Conservation (phyloP, 2,329 filamentous ascomycete genomes). For the Cladobotryum protrusum region DNA sequence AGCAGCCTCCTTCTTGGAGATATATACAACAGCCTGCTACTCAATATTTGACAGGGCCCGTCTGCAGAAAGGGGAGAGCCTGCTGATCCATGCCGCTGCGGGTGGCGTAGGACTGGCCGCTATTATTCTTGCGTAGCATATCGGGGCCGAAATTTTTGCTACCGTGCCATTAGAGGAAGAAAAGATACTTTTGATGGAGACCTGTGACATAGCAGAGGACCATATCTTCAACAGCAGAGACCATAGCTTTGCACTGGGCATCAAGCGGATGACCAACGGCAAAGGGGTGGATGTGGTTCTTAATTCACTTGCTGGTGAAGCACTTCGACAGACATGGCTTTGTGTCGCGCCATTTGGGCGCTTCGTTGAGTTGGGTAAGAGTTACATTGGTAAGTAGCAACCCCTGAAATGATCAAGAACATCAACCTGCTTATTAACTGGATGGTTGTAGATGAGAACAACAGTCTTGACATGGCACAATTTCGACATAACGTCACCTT, state of each 20-base stretch:
- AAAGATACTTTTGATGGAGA: constrained; percentile 17
- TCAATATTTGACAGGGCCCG: constrained; percentile 14
- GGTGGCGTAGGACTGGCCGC: constrained; percentile 26
- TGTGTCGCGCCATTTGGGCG: constrained; percentile 31
- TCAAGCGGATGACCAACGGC: constrained; percentile 21
- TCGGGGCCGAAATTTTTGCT: constrained; percentile 22
- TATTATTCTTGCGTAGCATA: constrained; percentile 18
- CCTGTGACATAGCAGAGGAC: constrained; percentile 22
- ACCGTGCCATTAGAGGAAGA: constrained; percentile 26
- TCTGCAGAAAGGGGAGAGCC: constrained; percentile 25
- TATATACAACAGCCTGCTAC: constrained; percentile 15
- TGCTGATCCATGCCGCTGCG: constrained; percentile 27
- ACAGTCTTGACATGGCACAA: constrained; percentile 10
- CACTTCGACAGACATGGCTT: constrained; percentile 26
- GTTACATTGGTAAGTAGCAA: constrained; percentile 21
- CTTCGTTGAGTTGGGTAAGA: constrained; percentile 26
- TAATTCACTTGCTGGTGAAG: constrained; percentile 29
- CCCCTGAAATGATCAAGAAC: background rate
- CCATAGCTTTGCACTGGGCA: constrained; percentile 21
- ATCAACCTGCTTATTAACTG: background rate
- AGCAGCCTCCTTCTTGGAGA: constrained; percentile 16
- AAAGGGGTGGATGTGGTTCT: constrained; percentile 30
- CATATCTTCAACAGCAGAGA: constrained; percentile 30
- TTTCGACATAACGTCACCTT: background rate
- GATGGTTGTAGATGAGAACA: background rate